phyloP scores from a whole-genome alignment of 2,329 filamentous ascomycete genomes.

The Cytospora chrysosperma region DNA sequence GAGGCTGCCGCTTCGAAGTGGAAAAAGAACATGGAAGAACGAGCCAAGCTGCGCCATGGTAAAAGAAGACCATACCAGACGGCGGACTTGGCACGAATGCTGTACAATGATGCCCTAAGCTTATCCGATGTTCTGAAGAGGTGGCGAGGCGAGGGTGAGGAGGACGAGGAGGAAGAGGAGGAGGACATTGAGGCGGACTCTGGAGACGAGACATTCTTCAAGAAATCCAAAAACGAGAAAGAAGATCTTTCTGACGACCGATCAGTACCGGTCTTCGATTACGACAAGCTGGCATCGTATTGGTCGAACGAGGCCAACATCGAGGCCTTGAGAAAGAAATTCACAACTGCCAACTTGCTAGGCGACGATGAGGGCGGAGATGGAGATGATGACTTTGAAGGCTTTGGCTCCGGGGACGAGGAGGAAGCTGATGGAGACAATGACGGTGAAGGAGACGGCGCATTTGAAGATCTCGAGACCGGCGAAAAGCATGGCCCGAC shows the following conservation, averaged over 20 bases:
- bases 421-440: conserved; percentile 50
- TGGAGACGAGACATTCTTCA: conserved; percentile 64
- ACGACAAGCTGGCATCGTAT: conserved; percentile 76
- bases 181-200: conserved; percentile 56
- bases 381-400: conserved; percentile 41
- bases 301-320: conserved; percentile 81
- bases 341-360: conserved; percentile 67
- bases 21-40: conserved; percentile 83
- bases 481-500: conserved; percentile 57
- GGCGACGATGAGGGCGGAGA: conserved; percentile 50
- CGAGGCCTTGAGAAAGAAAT: conserved; percentile 70
- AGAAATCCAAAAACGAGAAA: conserved; percentile 60
- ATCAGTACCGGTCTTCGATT: conserved; percentile 75
- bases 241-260: conserved; percentile 77
- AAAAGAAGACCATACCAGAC: conserved; percentile 73
- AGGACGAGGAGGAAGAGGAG: conserved; percentile 50
- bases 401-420: conserved; percentile 33
- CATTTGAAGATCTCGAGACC: conserved; percentile 71
- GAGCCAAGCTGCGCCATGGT: conserved; percentile 69
- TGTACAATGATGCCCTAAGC: conserved; percentile 81
- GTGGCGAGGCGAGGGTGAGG: conserved; percentile 71
- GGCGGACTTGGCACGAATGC: conserved; percentile 77
- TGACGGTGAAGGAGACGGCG: conserved; percentile 51
- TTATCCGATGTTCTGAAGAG: conserved; percentile 72
- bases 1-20: conserved; percentile 75